Evolutionary conservation across 768 basidiomycete species (phyloP).

Genomic region (Dioszegia aurantiaca): DNA sequence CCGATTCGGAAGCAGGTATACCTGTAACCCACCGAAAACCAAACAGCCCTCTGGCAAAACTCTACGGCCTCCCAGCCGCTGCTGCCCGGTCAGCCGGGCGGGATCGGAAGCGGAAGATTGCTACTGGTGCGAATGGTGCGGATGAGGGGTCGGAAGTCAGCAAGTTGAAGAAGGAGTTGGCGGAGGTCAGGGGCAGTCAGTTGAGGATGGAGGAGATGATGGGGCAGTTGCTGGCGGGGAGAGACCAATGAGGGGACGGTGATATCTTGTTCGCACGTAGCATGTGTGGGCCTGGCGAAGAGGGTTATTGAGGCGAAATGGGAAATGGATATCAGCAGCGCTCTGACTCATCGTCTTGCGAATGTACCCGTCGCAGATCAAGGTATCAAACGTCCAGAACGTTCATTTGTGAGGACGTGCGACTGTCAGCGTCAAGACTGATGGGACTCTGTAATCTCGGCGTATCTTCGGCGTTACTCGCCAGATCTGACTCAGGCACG

Average conservation of each 20-base stretch:
- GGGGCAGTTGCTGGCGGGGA: slow-evolving; percentile 20
- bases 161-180: slow-evolving; percentile 35
- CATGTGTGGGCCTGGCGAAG: too few relatives aligned
- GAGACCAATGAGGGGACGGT: slow-evolving; percentile 1
- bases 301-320: too few relatives aligned
- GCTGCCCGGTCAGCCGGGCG: not conserved
- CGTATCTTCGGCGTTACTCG: too few relatives aligned
- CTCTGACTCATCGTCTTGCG: too few relatives aligned
- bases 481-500: too few relatives aligned
- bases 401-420: too few relatives aligned
- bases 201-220: slow-evolving; percentile 48
- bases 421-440: too few relatives aligned
- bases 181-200: slow-evolving; percentile 38
- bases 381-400: too few relatives aligned
- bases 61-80: slow-evolving; percentile 22
- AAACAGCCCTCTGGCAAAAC: slow-evolving; percentile 37
- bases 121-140: not conserved
- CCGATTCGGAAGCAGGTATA: slow-evolving; percentile 1
- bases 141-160: slow-evolving; percentile 24
- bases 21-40: slow-evolving; percentile 6
- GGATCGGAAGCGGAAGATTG: not conserved
- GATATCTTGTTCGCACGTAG: too few relatives aligned
- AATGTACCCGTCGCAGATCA: too few relatives aligned
- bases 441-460: too few relatives aligned
- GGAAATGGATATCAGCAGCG: too few relatives aligned